These are phyloP conservation scores for Pelagomonas calceolata DNA, from an alignment of 108 stramenopile genomes.

Conservation along the genomic window DNA sequence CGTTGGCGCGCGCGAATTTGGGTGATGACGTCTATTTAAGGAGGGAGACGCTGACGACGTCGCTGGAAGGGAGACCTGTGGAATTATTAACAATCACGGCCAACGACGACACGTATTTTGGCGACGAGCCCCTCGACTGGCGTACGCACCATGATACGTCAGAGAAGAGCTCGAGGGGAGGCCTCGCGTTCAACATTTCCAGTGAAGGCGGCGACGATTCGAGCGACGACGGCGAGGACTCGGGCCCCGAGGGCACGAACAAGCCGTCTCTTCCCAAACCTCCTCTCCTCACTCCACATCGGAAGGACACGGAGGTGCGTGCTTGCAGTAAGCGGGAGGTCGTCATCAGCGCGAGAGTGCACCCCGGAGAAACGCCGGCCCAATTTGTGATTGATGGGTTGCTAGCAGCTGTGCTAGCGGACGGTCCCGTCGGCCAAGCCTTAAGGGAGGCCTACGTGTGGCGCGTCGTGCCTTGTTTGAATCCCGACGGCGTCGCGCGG, in stretches of 20 bases:
- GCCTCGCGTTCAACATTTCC: no score
- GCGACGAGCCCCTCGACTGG: no score
- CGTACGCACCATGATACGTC: no score
- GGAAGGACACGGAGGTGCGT: not conserved
- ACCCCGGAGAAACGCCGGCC: conserved; percentile 54
- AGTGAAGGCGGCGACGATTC: no score
- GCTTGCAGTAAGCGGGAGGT: not conserved
- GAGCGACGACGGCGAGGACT: not conserved
- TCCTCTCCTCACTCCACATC: no score
- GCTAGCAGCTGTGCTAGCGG: conserved; percentile 28
- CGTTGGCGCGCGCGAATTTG: not conserved
- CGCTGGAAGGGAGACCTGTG: not conserved
- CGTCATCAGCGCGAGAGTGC: conserved; percentile 44
- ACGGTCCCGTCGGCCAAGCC: conserved; percentile 26
- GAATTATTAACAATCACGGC: not conserved
- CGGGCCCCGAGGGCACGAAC: not conserved
- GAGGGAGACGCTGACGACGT: not conserved
- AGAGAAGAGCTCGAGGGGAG: no score
- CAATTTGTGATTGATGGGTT: conserved; percentile 42
- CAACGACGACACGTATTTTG: no score
- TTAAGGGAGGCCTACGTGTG: conserved; percentile 38
- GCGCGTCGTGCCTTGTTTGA: conserved; percentile 45
- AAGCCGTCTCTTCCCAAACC: no score
- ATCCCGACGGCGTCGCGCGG: conserved; percentile 49
- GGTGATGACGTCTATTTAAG: no score